These are phyloP conservation scores for Quercus dentata DNA, from an alignment of 306 rosid species.

Conservation along the genomic window DNA sequence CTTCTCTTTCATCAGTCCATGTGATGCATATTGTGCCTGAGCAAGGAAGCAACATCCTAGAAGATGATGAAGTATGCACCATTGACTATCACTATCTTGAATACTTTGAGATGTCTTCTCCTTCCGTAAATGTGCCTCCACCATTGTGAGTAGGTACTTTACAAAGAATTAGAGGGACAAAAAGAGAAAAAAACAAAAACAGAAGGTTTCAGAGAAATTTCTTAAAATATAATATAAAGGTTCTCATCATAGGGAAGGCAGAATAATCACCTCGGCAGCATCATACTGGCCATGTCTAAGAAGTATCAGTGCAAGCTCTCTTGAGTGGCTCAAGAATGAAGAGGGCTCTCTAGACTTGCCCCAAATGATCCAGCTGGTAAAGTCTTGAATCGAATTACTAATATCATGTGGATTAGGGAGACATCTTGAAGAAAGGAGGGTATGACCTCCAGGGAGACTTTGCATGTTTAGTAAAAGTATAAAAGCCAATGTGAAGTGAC, in stretches of 20 bases:
- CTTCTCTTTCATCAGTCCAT: conserved; percentile 63
- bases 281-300: conserved; percentile 80
- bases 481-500: conserved; percentile 80
- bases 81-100: conserved; percentile 79
- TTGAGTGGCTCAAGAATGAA: conserved; percentile 66
- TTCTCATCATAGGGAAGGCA: conserved; percentile 7
- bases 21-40: conserved; percentile 71
- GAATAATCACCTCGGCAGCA: conserved; percentile 73
- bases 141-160: conserved; percentile 64
- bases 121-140: conserved; percentile 69
- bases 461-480: conserved; percentile 52
- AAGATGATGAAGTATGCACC: conserved; percentile 89
- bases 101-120: conserved; percentile 80
- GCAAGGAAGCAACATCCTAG: conserved; percentile 90
- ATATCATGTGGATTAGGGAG: conserved; percentile 50
- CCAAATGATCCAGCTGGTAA: conserved; percentile 82
- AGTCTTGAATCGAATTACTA: conserved; percentile 43
- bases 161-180: conserved; percentile 18
- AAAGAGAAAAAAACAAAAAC: background rate
- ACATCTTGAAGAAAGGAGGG: conserved; percentile 34
- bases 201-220: conserved; percentile 24
- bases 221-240: background rate
- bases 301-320: conserved; percentile 75
- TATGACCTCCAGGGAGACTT: conserved; percentile 43
- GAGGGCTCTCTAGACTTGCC: conserved; percentile 62